A percentile compares a stretch with the other conserved stretches of the same genome.
Conservation (phyloP, 1,139 yeast species). For the Pichia sp. region DNA sequence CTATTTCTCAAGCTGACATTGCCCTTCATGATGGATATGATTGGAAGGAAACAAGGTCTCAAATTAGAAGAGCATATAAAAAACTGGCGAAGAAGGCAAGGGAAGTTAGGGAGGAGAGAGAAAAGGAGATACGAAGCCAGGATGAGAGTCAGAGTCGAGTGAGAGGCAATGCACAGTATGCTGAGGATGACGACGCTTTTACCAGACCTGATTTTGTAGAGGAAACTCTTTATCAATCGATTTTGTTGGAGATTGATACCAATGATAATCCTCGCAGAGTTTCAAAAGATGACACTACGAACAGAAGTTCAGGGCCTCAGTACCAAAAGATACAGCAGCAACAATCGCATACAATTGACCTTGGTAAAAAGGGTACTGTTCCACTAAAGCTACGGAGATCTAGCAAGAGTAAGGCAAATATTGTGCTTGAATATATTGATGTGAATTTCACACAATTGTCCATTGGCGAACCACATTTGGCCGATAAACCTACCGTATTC, state of each 20-base stretch:
- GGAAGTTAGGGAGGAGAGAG: not conserved
- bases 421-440: conserved; percentile 49
- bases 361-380: conserved; percentile 28
- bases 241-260: conserved; percentile 57
- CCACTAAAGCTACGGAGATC: conserved; percentile 58
- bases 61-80: conserved; percentile 57
- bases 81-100: conserved; percentile 46
- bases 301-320: not conserved
- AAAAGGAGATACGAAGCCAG: too few species aligned
- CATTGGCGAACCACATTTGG: conserved; percentile 35
- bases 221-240: conserved; percentile 66
- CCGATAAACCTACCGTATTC: conserved; percentile 17
- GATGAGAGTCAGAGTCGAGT: not conserved
- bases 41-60: conserved; percentile 72
- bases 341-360: conserved; percentile 15
- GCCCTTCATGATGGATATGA: conserved; percentile 87
- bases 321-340: too few species aligned
- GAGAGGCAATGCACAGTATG: not conserved
- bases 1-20: conserved; percentile 37
- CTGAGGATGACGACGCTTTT: conserved; percentile 12
- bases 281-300: not conserved
- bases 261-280: conserved; percentile 30
- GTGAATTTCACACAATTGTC: conserved; percentile 40
- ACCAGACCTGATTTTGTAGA: too few species aligned
- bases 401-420: conserved; percentile 48